A percentile compares a stretch with the other conserved stretches of the same genome.
Evolutionary conservation across 2,329 filamentous ascomycete species (phyloP).

Genomic region (Thelonectria discophora): DNA sequence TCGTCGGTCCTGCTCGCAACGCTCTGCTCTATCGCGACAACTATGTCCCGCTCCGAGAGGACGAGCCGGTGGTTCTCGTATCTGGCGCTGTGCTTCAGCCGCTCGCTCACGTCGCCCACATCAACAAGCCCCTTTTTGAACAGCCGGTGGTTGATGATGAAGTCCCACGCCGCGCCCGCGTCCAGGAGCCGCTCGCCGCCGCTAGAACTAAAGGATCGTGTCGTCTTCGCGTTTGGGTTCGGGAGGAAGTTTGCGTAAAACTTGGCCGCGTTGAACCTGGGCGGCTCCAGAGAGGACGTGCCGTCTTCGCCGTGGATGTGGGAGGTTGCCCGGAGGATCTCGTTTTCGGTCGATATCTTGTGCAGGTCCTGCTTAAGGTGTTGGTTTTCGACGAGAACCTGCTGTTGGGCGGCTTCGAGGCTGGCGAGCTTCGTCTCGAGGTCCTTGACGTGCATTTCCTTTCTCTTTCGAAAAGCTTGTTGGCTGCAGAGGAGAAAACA

Average conservation of each 20-base stretch:
- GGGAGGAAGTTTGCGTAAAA: conserved; percentile 72
- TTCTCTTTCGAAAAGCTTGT: conserved; percentile 94
- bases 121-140: conserved; percentile 83
- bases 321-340: conserved; percentile 86
- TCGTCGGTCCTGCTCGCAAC: conserved; percentile 81
- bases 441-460: conserved; percentile 93
- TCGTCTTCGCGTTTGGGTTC: conserved; percentile 68
- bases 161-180: conserved; percentile 85
- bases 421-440: conserved; percentile 84
- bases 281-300: conserved; percentile 55
- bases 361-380: conserved; percentile 84
- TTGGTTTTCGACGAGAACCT: conserved; percentile 83
- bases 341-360: conserved; percentile 87
- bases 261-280: conserved; percentile 75
- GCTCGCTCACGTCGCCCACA: conserved; percentile 82
- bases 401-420: conserved; percentile 77
- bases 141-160: conserved; percentile 82
- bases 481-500: conserved; percentile 69
- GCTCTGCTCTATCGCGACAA: conserved; percentile 79
- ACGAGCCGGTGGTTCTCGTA: conserved; percentile 91
- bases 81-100: conserved; percentile 76
- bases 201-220: conserved; percentile 74
- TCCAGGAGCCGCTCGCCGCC: conserved; percentile 75
- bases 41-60: conserved; percentile 79
- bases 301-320: conserved; percentile 48